These are phyloP conservation scores for Trypanosoma caninum DNA, from an alignment of 208 protist species.

Conservation along the genomic window DNA sequence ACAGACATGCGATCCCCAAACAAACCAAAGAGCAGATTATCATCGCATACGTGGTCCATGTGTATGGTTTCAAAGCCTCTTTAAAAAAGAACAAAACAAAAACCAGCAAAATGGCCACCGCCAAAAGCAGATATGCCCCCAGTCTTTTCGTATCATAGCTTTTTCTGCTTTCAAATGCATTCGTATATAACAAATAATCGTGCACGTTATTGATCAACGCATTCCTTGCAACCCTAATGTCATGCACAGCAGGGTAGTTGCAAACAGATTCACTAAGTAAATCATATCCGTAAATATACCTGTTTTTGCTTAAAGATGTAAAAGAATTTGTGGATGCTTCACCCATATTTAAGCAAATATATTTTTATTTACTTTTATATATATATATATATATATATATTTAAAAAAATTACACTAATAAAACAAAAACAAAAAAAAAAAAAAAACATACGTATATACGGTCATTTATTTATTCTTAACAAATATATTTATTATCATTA, in stretches of 20 bases:
- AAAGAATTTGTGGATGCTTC: conserved; percentile 3
- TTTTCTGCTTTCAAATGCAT: background rate
- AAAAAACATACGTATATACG: conserved; percentile 23
- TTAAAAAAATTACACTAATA: conserved; percentile 4
- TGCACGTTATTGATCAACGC: conserved; percentile 22
- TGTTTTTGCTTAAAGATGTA: conserved; percentile 2
- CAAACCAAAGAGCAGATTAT: background rate
- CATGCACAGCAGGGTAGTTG: conserved; percentile 41
- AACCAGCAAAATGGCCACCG: background rate
- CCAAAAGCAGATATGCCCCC: background rate
- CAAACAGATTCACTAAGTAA: conserved; percentile 60
- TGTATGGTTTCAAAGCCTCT: conserved; percentile 10
- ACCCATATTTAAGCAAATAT: conserved; percentile 14
- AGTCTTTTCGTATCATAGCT: background rate
- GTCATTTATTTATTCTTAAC: background rate
- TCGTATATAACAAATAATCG: conserved; percentile 24
- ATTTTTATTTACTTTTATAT: conserved; percentile 4
- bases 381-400: conserved; percentile 3
- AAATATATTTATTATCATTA: background rate
- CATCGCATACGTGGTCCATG: background rate
- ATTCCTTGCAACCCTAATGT: conserved; percentile 33
- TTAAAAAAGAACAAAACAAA: background rate
- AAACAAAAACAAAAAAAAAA: conserved; percentile 9
- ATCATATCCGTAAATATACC: conserved; percentile 68
- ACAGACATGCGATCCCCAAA: background rate